These are phyloP conservation scores for Psilocybe cyanescens DNA, from an alignment of 768 basidiomycete species.

Conservation along the genomic window DNA sequence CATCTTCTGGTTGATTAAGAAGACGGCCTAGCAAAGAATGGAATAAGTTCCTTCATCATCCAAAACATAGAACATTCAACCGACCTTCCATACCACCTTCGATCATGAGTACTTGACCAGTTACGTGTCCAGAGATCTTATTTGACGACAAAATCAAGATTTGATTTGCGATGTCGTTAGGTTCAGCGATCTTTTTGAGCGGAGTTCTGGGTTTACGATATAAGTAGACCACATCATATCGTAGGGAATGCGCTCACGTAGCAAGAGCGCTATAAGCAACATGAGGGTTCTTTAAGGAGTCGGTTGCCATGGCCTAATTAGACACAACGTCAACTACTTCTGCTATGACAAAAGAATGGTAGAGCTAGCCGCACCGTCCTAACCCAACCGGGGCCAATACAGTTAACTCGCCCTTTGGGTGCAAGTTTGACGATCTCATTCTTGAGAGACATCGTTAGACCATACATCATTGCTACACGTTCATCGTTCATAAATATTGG, in stretches of 20 bases:
- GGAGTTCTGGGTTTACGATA: constrained; percentile 52
- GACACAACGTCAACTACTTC: neutral
- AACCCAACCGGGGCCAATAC: constrained; percentile 72
- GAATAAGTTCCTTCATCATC: constrained; percentile 5
- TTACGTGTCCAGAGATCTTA: constrained; percentile 68
- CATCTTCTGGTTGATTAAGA: constrained; percentile 27
- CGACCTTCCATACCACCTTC: constrained; percentile 81
- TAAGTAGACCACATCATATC: too few relatives aligned
- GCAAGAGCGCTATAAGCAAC: constrained; percentile 64
- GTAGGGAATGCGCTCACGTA: constrained; percentile 48
- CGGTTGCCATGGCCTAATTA: constrained; percentile 55
- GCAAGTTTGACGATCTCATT: constrained; percentile 84
- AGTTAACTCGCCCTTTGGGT: constrained; percentile 70
- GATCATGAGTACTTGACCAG: constrained; percentile 72
- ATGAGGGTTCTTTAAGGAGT: constrained; percentile 55
- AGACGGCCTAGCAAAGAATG: constrained; percentile 29
- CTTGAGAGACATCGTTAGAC: constrained; percentile 67
- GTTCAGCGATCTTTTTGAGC: constrained; percentile 66
- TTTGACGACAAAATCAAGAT: constrained; percentile 64
- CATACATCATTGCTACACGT: constrained; percentile 69
- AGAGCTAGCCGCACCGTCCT: constrained; percentile 40
- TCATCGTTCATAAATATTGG: neutral
- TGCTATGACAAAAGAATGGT: neutral
- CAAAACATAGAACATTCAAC: neutral
- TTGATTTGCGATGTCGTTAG: constrained; percentile 68